Evolutionary conservation across 116 monocot species (phyloP).

Genomic region (Phalaenopsis hybrid): DNA sequence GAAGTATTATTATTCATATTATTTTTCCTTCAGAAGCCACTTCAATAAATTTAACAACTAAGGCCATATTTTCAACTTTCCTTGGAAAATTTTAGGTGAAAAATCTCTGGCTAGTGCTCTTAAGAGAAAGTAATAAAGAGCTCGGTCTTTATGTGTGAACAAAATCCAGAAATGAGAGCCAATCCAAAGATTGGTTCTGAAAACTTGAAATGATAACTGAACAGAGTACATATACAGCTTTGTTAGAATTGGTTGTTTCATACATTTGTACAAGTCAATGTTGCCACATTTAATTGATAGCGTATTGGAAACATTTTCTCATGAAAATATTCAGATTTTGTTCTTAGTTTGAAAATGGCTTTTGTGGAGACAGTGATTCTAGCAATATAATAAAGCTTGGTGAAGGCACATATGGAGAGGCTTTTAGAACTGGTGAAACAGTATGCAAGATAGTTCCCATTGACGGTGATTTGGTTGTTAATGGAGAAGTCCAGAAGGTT

Average conservation of each 20-base stretch:
- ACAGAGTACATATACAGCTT: not conserved
- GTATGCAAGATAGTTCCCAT: constrained; percentile 94
- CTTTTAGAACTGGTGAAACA: constrained; percentile 67
- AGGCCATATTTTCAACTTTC: too few species aligned
- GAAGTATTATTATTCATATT: too few species aligned
- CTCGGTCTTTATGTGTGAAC: not conserved
- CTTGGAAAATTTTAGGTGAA: too few species aligned
- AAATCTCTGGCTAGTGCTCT: not conserved
- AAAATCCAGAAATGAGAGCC: not conserved
- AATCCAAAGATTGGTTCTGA: not conserved
- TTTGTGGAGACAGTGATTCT: constrained; percentile 41
- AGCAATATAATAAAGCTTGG: constrained; percentile 63
- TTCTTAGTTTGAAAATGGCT: not conserved
- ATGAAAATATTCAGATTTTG: not conserved
- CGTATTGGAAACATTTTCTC: not conserved
- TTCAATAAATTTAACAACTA: too few species aligned
- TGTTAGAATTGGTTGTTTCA: not conserved
- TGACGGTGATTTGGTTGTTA: constrained; percentile 73
- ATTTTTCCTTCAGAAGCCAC: too few species aligned
- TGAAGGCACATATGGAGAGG: constrained; percentile 98
- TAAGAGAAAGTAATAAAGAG: not conserved
- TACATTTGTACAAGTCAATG: not conserved
- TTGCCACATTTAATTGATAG: not conserved
- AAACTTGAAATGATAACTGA: not conserved
- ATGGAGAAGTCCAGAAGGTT: constrained; percentile 96